Base-by-base conservation (phyloP, 1,139 yeast species). In the Suhomyces ambrosiae region DNA sequence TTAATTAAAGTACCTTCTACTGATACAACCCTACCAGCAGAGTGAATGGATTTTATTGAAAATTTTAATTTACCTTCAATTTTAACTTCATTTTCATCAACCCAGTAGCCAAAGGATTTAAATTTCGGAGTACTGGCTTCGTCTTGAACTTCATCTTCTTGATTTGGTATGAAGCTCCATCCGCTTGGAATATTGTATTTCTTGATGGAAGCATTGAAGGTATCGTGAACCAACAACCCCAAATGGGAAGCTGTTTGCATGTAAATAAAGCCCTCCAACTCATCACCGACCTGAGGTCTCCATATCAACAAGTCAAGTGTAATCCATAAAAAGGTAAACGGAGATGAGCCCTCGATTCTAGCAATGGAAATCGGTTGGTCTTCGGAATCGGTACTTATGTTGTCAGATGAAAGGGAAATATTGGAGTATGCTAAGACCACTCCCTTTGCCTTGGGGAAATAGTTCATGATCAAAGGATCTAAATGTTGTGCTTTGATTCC, bases 181-280 rank as follows among this genome's bases (percentile, higher is more conserved):
- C 71, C 77, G 27, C 68, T 65, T 12, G 98, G 98, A 46, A 92
- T 88, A 51, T 80, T 80, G 57, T 76, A 83, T 60, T 86, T 82
- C 61, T 86, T 87, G 48, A 92, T 88, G 37, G 94, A 82, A 23
- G 97, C 97, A 64, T 92, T 94, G 68, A 92, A 92, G 1, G 95
- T 87, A 62, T 92, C 97, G 59, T 87, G 92, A 37, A 92, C 74
- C 50, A 92, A 74, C 47, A 92, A 71, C 44, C 97, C 97, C 54
- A 94, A 83, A 58, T 92, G 98, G 7, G 96, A 85, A 11, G 96
- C 96, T 1, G 97, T 84, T 67, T 90, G 97, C 77, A 92, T 80
- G 65, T 88, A 88, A 41, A 86, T 76, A 67, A 80, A 76, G 5
- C 98, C 98, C 58, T 90, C 95, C 22, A 90, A 63, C 2, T 71